Evolutionary conservation across 306 rosid species (phyloP), one percentile per base, ranked within the genome.

Genomic region (Lablab purpureus): DNA sequence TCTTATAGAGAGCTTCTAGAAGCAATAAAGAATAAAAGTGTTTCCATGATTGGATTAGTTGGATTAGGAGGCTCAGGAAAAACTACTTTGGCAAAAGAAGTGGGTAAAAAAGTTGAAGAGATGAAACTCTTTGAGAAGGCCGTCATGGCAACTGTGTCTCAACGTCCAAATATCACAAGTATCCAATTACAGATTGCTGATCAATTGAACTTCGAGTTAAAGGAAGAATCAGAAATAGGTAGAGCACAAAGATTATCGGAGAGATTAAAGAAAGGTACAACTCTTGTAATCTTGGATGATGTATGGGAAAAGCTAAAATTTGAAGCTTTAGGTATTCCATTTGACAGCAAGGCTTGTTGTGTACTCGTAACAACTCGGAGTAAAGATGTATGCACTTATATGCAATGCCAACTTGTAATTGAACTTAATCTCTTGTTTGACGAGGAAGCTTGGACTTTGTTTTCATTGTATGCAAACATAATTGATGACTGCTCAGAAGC

Each of bases 381-480:
- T 21, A 54, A 0, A 54, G 30, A 54, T 21, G 30, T 54, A 19
- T 21, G 62, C 30, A 21, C 56, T 50, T 50, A 1, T 56, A 56
- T 56, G 17, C 63, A 56, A 1, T 56, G 34, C 34, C 17, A 56
- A 11, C 3, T n/a, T 56, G 23, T 4, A 22, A 11, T 23, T 10
- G 32, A 56, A 14, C 64, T 11, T 13, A 11, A 22, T 56, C 32
- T 56, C 32, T 23, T 56, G 25, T 22, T 8, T 21, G 1, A 6
- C 4, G 17, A 46, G 9, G 74, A 68, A 68, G 56, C 74, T 13
- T 15, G 62, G 67, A 30, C 21, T n/a, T 62, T 83, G 70, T 73
- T 78, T 0, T 37, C 54, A 64, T 8, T 2, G 8, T 18, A 5
- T n/a, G 67, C 79, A 28, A 7, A 22, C 32, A 63, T 72, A 11